Conservation (phyloP, 2,329 filamentous ascomycete species). For the Lachnellula cervina region DNA sequence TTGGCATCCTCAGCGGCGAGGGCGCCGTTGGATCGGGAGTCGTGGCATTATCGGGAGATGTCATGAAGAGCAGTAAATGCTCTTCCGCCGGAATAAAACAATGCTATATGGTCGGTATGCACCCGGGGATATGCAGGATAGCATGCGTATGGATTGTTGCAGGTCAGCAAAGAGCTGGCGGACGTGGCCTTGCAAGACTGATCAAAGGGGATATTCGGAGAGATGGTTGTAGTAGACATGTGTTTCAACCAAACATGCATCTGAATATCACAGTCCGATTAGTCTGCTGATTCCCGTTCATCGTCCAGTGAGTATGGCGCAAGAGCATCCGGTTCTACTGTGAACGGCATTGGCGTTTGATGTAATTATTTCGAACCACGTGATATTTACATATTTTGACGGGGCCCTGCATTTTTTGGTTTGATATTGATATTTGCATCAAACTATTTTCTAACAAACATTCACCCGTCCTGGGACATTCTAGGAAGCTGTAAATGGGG, state of each 20-base stretch:
- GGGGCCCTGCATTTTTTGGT: no score
- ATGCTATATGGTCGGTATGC: slow-evolving; percentile 26
- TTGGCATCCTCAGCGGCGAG: slow-evolving; percentile 54
- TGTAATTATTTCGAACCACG: no score
- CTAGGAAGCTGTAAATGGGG: no score
- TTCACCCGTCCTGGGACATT: no score
- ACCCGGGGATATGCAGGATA: slow-evolving; percentile 37
- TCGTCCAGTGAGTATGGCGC: not conserved
- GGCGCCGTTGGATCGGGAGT: slow-evolving; percentile 37
- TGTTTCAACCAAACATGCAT: not conserved
- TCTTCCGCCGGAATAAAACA: slow-evolving; percentile 3
- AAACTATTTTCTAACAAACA: no score
- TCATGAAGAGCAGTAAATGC: slow-evolving; percentile 50
- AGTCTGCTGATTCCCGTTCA: not conserved
- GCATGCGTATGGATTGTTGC: slow-evolving; percentile 32
- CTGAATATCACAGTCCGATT: not conserved
- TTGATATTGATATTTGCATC: no score
- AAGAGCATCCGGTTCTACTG: not conserved
- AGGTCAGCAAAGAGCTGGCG: slow-evolving; percentile 10
- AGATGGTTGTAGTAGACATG: not conserved
- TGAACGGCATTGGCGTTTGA: no score
- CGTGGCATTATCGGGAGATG: slow-evolving; percentile 61
- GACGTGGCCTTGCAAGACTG: slow-evolving; percentile 9
- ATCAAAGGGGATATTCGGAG: not conserved
- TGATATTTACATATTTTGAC: no score